phyloP scores from a whole-genome alignment of 225 moss, liverwort and hornwort genomes.

The Pseudisothecium myosuroides region DNA sequence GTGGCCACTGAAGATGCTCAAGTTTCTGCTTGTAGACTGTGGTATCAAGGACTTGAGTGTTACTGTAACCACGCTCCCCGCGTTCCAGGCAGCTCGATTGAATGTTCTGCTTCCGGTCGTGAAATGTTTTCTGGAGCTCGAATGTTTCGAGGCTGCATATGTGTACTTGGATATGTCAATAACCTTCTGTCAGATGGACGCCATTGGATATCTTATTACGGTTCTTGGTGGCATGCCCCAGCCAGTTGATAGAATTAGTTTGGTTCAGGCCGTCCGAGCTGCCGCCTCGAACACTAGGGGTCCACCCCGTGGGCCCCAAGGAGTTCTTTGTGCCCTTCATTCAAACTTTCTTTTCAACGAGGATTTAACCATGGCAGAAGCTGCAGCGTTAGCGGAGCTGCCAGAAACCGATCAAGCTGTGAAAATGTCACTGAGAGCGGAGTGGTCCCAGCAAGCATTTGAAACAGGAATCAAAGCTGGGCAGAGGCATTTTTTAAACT shows the following conservation, averaged over 20 bases:
- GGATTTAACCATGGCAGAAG: constrained; percentile 21
- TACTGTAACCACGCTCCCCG: constrained; percentile 33
- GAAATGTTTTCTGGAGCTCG: constrained; percentile 29
- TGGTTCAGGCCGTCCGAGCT: constrained; percentile 32
- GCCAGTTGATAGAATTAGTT: constrained; percentile 5
- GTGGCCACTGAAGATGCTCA: constrained; percentile 46
- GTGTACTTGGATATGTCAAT: constrained; percentile 36
- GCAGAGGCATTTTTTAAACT: constrained; percentile 32
- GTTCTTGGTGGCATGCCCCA: constrained; percentile 1
- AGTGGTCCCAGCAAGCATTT: constrained; percentile 48
- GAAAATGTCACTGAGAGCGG: constrained; percentile 13
- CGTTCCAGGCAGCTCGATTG: constrained; percentile 45
- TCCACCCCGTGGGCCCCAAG: constrained; percentile 39
- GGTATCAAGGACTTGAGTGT: constrained; percentile 34
- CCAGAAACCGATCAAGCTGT: constrained; percentile 33
- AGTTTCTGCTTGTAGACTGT: constrained; percentile 41
- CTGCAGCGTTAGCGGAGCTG: constrained; percentile 20
- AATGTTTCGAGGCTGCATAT: constrained; percentile 33
- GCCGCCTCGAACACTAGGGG: constrained; percentile 39
- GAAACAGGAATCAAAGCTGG: constrained; percentile 27
- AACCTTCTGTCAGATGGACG: constrained; percentile 39
- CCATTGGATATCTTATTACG: constrained; percentile 18
- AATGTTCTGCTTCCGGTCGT: constrained; percentile 45
- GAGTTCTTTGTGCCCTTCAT: constrained; percentile 40
- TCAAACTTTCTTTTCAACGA: constrained; percentile 42